Base-by-base conservation (phyloP, 192 early-diverging fungal species). In the Oehlia diaphana region DNA sequence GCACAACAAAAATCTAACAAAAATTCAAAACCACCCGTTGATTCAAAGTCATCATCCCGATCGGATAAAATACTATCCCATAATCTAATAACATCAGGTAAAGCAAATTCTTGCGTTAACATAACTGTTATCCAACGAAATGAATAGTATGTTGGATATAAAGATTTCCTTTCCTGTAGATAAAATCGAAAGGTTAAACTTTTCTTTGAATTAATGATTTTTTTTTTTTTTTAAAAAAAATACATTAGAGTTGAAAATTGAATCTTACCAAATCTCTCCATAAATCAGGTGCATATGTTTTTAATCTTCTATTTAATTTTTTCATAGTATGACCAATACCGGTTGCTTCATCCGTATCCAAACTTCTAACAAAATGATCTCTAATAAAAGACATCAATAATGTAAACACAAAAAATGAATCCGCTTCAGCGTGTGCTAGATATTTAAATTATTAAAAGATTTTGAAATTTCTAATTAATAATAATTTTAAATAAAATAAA, bases 61-160 rank as follows among this genome's bases (percentile, higher is more conserved):
- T 95, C 92, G 0, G 94, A 91, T 63, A 95, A 83, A 10, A 94
- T 75, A 37, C 93, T 89, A 81, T 95, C 94, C 94, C 94, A 95
- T 58, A 95, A 83, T 28, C 90, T 80, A 71, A 94, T 90, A 4
- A 93, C 89, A 83, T 95, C 93, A 0, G 94, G 94, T 10, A 95
- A 83, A 37, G 89, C 82, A 82, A 90, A 92, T 83, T 94, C 93
- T 81, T 94, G 93, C 9, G 93, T 90, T 47, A 89, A 90, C 58
- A 93, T 80, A 9, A 93, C 91, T 14, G 94, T 92, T 70, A 95
- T 84, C 94, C 94, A 95, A 1, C 93, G 89, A 81, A 95, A 93
- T n/a, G 90, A 87, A 81, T 92, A 95, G 79, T 92, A 94, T 65
- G 90, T 88, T 21, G 92, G 88, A 31, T 91, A 86, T 19, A 95